Conservation (phyloP, 106 monocot genomes). For the Dendrobium chrysotoxum region DNA sequence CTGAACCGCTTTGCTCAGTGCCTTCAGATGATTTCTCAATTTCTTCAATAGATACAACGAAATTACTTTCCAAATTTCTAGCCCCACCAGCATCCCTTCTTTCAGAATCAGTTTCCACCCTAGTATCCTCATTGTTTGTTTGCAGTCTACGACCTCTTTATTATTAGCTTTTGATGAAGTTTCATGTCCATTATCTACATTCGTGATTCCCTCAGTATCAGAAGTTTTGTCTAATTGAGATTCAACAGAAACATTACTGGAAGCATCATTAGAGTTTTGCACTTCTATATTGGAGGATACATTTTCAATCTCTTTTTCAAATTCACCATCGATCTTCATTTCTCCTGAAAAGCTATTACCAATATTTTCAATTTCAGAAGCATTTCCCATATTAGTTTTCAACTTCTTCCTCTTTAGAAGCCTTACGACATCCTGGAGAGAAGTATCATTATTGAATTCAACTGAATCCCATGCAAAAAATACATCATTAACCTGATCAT, state of each 20-base stretch:
- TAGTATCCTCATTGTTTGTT: background rate
- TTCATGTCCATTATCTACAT: background rate
- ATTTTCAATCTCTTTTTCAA: background rate
- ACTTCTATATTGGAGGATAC: background rate
- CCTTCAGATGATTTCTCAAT: slow-evolving; percentile 1
- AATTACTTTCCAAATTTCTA: background rate
- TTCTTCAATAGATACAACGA: background rate
- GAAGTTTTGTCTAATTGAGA: background rate
- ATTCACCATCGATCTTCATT: background rate
- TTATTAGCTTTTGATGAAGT: slow-evolving; percentile 3
- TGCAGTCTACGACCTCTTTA: background rate
- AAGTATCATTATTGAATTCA: background rate
- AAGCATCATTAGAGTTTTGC: background rate
- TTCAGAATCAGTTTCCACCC: background rate
- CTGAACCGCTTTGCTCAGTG: background rate
- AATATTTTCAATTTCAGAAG: background rate
- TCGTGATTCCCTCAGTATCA: background rate
- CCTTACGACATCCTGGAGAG: background rate
- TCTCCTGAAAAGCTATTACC: background rate
- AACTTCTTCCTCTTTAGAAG: background rate
- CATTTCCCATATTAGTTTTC: background rate
- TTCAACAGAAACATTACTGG: background rate
- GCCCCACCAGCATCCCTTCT: background rate
- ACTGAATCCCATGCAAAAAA: background rate
- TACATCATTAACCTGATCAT: background rate